phyloP scores from a whole-genome alignment of 2,329 filamentous ascomycete species.

The Chrysosporium queenslandicum region DNA sequence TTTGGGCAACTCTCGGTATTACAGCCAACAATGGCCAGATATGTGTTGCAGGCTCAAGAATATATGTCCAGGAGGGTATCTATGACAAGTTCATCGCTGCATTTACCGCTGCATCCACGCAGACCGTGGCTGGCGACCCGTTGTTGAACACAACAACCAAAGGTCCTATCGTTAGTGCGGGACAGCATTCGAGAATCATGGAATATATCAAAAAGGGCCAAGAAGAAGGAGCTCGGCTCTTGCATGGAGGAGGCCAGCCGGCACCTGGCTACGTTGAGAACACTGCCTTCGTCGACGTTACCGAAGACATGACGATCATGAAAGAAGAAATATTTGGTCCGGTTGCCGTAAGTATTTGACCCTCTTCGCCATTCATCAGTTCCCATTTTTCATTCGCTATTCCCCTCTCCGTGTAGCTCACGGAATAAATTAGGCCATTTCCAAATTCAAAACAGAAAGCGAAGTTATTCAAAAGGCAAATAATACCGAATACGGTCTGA shows the following conservation, averaged over 20 bases:
- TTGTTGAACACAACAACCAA: neutral
- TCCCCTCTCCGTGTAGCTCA: neutral
- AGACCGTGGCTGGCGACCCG: slow-evolving; percentile 13
- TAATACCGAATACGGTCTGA: slow-evolving; percentile 33
- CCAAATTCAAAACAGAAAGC: slow-evolving; percentile 29
- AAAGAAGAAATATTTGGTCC: slow-evolving; percentile 37
- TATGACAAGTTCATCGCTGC: slow-evolving; percentile 14
- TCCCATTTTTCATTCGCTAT: neutral
- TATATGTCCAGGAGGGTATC: slow-evolving; percentile 21
- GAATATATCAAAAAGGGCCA: slow-evolving; percentile 18
- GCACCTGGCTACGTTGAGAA: slow-evolving; percentile 5
- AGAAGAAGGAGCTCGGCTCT: slow-evolving; percentile 24
- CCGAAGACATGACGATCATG: slow-evolving; percentile 29
- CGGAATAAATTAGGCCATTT: slow-evolving; percentile 17
- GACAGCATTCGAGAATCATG: slow-evolving; percentile 13
- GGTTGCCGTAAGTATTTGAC: slow-evolving; percentile 23
- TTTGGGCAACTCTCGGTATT: slow-evolving; percentile 14
- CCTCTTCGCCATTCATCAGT: neutral
- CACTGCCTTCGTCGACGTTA: slow-evolving; percentile 42
- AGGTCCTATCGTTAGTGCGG: slow-evolving; percentile 13
- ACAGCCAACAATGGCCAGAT: slow-evolving; percentile 19
- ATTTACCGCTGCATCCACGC: slow-evolving; percentile 14
- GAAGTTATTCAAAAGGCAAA: slow-evolving; percentile 32
- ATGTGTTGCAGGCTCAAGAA: slow-evolving; percentile 19
- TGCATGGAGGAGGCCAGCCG: slow-evolving; percentile 21